A percentile compares a stretch with the other conserved stretches of the same genome.
phyloP scores from a whole-genome alignment of 306 rosid species.

The Spatholobus suberectus region DNA sequence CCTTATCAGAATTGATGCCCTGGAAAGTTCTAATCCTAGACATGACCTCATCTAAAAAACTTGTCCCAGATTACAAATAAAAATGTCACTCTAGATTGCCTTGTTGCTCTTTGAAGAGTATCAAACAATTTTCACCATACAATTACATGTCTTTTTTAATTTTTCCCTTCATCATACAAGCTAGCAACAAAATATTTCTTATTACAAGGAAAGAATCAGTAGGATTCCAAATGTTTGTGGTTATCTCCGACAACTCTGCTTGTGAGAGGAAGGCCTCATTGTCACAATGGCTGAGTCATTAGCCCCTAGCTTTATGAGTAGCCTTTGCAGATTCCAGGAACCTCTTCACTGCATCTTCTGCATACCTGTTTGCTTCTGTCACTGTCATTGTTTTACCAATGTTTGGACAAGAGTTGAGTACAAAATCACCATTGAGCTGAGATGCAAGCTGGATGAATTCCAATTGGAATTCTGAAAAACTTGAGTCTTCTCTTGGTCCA shows the following conservation, averaged over 20 bases:
- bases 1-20: too few species aligned
- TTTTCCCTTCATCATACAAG: too few species aligned
- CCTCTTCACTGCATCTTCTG: conserved; percentile 94
- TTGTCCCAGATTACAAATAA: too few species aligned
- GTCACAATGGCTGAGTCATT: conserved; percentile 82
- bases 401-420: conserved; percentile 77
- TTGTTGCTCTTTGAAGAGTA: too few species aligned
- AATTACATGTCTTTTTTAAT: too few species aligned
- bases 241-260: conserved; percentile 59
- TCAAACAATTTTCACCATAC: too few species aligned
- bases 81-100: too few species aligned
- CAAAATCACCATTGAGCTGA: conserved; percentile 88
- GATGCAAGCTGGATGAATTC: conserved; percentile 95
- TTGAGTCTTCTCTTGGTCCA: conserved; percentile 74
- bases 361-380: conserved; percentile 79
- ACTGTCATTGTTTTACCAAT: conserved; percentile 81
- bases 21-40: too few species aligned
- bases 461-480: conserved; percentile 86
- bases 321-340: conserved; percentile 87
- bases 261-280: conserved; percentile 93
- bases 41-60: too few species aligned
- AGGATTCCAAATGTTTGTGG: conserved; percentile 37
- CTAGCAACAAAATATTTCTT: too few species aligned
- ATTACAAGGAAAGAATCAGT: conserved; percentile 54
- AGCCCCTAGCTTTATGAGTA: conserved; percentile 89